phyloP scores from a whole-genome alignment of 1,284 basidiomycete species.

The Fomitopsis betulina region DNA sequence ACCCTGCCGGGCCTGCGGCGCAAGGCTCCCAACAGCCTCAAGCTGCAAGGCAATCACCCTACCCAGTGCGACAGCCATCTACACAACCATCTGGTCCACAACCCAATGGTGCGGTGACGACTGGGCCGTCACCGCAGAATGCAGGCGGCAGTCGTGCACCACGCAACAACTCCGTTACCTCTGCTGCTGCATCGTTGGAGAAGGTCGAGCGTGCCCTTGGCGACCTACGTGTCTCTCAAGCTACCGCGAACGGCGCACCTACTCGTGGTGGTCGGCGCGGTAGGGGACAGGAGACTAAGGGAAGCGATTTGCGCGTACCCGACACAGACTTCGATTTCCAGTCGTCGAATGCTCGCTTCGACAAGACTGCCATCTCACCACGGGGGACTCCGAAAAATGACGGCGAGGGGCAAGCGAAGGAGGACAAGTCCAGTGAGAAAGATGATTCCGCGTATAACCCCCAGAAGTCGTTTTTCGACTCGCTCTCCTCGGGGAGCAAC shows the following conservation, averaged over 20 bases:
- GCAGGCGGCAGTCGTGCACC: conserved; percentile 8
- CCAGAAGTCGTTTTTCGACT: conserved; percentile 74
- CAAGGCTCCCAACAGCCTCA: conserved; percentile 17
- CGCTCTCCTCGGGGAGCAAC: conserved; percentile 50
- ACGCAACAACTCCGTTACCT: conserved; percentile 50
- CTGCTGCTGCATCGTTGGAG: conserved; percentile 70
- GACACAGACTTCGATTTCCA: conserved; percentile 75
- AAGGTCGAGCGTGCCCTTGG: conserved; percentile 77
- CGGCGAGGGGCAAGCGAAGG: conserved; percentile 21
- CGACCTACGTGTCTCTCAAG: conserved; percentile 57
- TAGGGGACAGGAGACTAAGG: conserved; percentile 35
- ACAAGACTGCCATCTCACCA: conserved; percentile 52
- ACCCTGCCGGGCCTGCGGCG: conserved; percentile 18
- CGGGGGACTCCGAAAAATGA: conserved; percentile 22
- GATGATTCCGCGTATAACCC: conserved; percentile 64
- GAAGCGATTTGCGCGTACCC: conserved; percentile 42
- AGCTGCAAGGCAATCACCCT: conserved; percentile 21
- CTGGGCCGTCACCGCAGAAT: conserved; percentile 15
- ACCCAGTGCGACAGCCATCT: conserved; percentile 22
- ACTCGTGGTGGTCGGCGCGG: conserved; percentile 36
- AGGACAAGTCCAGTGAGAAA: conserved; percentile 18
- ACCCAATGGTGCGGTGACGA: conserved; percentile 17
- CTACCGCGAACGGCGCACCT: conserved; percentile 15
- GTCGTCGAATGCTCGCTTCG: conserved; percentile 69
- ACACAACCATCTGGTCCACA: conserved; percentile 22